Evolutionary conservation across 176 grass and related monocot species (phyloP), one percentile per base, ranked within the genome.

Genomic region (Aechmea fasciata): DNA sequence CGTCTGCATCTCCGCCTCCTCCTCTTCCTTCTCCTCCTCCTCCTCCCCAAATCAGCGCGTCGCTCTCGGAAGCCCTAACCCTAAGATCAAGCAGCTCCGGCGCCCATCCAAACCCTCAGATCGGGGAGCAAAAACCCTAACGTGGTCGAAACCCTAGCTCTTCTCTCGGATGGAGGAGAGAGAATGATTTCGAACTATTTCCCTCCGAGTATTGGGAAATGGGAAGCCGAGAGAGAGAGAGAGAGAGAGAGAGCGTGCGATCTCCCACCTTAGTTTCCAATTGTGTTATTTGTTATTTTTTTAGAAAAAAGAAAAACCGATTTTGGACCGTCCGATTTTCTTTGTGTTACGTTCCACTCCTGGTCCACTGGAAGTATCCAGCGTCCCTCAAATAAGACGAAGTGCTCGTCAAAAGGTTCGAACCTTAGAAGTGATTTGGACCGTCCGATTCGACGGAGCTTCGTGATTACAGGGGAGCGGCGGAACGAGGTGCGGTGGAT

Each of bases 1-100:
- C 52, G 81, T 85, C 66, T 96, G 92, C 88, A 92, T 91, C 88
- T 68, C 78, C 23, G 2, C 25, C 63, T 55, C 3, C 63, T 55
- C 3, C 18, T 50, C 69, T 65, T 23, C 19, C 53, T 62, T 24
- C 33, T 41, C 4, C 4, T 41, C 33, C 33, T 41, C 4, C 33
- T 41, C 33, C 33, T 41, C 33, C 6, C 33, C 33, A 41, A 41
- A 41, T 41, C 0, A 41, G 33, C 33, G 4, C 33, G 4, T 41
- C 4, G 5, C 6, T 33, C 29, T 41, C 33, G 33, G 33, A 41
- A 41, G 33, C 33, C 33, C 33, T 41, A 41, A 5, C 33, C 33
- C 33, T 41, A 6, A 41, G 4, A 41, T 41, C 33, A 41, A 41
- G 33, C 33, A 41, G 33, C 33, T 41, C 55, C n/a, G n/a, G 55